These are phyloP conservation scores for Byssochlamys sp. DNA, from an alignment of 2,329 filamentous ascomycete genomes.

Conservation along the genomic window DNA sequence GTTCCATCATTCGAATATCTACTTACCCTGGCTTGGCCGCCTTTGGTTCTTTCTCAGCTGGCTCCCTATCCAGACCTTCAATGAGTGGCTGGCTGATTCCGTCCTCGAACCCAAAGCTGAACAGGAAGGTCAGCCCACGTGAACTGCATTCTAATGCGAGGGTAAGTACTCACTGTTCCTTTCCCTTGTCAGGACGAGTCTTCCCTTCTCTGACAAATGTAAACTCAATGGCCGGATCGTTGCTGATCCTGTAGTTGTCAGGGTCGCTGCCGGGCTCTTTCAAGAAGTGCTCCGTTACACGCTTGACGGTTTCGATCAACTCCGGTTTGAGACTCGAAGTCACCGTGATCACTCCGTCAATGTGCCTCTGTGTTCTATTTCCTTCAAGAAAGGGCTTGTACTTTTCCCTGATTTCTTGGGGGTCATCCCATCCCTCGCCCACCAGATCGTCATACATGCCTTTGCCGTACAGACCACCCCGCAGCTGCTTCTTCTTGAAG, in stretches of 20 bases:
- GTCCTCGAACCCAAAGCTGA: conserved; percentile 37
- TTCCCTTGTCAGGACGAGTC: conserved; percentile 1
- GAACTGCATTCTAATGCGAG: not conserved
- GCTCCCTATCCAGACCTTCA: conserved; percentile 20
- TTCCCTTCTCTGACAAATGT: not conserved
- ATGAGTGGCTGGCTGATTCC: conserved; percentile 35
- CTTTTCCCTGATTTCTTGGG: too few species aligned
- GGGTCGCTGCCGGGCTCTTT: too few species aligned
- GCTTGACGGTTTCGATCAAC: too few species aligned
- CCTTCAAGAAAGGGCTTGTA: too few species aligned
- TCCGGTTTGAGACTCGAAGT: too few species aligned
- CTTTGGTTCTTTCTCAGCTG: conserved; percentile 2
- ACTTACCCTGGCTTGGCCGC: conserved; percentile 19
- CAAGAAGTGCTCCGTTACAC: too few species aligned
- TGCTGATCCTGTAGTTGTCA: not conserved
- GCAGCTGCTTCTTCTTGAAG: too few species aligned
- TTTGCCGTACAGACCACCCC: too few species aligned
- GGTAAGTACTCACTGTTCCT: conserved; percentile 12
- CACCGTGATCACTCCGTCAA: too few species aligned
- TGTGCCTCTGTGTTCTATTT: too few species aligned
- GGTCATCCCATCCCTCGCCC: too few species aligned
- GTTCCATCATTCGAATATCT: not conserved
- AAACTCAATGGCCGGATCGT: not conserved
- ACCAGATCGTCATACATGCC: too few species aligned
- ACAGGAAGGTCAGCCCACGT: not conserved